phyloP scores from a whole-genome alignment of 2,329 filamentous ascomycete species.

The Calonectria naviculata region DNA sequence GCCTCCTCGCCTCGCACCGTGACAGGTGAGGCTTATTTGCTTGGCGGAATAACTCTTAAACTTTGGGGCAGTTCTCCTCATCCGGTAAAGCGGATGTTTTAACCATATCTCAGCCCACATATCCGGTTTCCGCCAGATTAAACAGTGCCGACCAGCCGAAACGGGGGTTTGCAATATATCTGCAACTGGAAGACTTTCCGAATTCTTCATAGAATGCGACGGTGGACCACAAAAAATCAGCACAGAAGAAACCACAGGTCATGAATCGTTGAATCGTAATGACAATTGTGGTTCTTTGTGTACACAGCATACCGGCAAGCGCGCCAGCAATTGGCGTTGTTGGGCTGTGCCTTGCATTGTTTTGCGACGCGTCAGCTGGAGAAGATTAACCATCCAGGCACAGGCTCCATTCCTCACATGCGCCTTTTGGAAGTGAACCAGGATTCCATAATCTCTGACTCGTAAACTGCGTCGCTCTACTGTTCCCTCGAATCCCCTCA shows the following conservation, averaged over 20 bases:
- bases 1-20: not conserved
- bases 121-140: not conserved
- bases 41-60: not conserved
- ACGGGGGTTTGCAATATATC: not conserved
- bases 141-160: not conserved
- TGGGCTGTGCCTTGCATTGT: not conserved
- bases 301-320: not conserved
- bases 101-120: not conserved
- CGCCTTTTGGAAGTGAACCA: not conserved
- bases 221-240: no score
- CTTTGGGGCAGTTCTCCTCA: not conserved
- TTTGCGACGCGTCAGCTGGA: not conserved
- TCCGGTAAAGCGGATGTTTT: not conserved
- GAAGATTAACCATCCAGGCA: not conserved
- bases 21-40: not conserved
- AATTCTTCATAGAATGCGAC: not conserved
- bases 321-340: not conserved
- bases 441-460: no score
- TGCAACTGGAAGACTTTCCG: not conserved
- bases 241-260: not conserved
- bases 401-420: not conserved
- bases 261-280: not conserved
- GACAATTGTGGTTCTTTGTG: not conserved
- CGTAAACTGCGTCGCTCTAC: no score
- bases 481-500: no score